phyloP scores from a whole-genome alignment of 78 protist species.

The Tieghemostelium lacteum region DNA sequence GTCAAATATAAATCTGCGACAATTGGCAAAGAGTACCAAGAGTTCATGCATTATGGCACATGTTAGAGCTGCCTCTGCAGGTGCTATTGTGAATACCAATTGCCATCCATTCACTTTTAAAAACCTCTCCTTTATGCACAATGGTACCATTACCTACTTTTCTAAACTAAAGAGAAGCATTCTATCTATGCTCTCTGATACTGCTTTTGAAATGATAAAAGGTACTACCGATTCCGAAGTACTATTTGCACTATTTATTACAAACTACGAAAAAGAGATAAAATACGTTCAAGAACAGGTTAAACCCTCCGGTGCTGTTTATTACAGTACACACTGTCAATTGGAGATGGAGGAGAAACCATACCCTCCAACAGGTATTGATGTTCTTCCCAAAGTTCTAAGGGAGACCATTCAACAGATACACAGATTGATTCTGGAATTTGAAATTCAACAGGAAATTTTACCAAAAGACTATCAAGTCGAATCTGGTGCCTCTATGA shows the following conservation, averaged over 20 bases:
- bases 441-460: conserved; percentile 30
- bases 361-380: conserved; percentile 21
- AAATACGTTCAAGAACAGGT: conserved; percentile 7
- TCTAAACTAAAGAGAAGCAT: conserved; percentile 22
- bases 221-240: conserved; percentile 66
- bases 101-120: conserved; percentile 74
- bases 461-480: not conserved
- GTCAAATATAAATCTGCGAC: conserved; percentile 57
- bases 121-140: conserved; percentile 62
- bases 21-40: conserved; percentile 37
- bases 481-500: conserved; percentile 33
- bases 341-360: conserved; percentile 49
- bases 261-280: conserved; percentile 68
- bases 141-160: conserved; percentile 48
- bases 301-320: conserved; percentile 20
- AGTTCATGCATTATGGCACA: conserved; percentile 55
- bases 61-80: conserved; percentile 58
- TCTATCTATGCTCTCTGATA: conserved; percentile 1
- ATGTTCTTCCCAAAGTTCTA: conserved; percentile 29
- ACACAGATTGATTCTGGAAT: conserved; percentile 19
- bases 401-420: conserved; percentile 36
- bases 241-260: conserved; percentile 57
- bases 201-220: conserved; percentile 62
- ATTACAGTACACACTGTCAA: conserved; percentile 2
- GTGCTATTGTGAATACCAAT: conserved; percentile 60